These are phyloP conservation scores for Erodium chrysanthum DNA, from an alignment of 441 rosid genomes.

Conservation along the genomic window DNA sequence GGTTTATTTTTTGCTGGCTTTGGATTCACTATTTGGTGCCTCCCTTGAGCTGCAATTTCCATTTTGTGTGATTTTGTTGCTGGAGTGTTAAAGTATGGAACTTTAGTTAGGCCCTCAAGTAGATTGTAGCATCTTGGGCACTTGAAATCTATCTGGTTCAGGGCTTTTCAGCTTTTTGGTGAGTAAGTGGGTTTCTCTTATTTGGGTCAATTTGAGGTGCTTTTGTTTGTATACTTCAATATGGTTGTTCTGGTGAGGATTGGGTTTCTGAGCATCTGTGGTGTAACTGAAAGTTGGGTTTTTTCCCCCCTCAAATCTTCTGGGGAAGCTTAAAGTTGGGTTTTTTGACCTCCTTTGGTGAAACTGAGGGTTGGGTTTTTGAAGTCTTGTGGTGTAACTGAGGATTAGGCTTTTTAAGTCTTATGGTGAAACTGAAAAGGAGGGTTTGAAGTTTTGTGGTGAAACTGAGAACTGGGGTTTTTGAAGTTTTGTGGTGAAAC, in stretches of 20 bases:
- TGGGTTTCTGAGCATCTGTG: not conserved
- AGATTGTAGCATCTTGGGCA: not conserved
- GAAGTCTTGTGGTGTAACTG: too few species aligned
- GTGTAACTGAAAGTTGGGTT: too few species aligned
- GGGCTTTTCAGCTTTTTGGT: not conserved
- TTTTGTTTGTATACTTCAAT: not conserved
- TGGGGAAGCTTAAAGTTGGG: not conserved
- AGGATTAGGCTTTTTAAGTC: too few species aligned
- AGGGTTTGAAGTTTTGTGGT: too few species aligned
- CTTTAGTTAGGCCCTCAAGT: not conserved
- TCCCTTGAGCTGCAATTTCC: not conserved
- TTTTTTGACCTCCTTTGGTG: not conserved
- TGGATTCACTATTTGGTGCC: not conserved
- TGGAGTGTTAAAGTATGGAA: not conserved
- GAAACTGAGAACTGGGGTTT: too few species aligned
- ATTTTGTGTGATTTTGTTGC: not conserved
- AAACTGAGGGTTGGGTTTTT: too few species aligned
- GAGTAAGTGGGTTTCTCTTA: not conserved
- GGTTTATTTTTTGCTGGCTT: not conserved
- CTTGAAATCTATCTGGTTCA: not conserved
- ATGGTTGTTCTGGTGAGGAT: slow-evolving; percentile 6
- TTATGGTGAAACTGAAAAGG: too few species aligned
- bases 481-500: too few species aligned
- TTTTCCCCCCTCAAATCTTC: not conserved
- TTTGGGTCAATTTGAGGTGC: not conserved